phyloP scores from a whole-genome alignment of 2,329 filamentous ascomycete species.

The Aspergillus sp. region DNA sequence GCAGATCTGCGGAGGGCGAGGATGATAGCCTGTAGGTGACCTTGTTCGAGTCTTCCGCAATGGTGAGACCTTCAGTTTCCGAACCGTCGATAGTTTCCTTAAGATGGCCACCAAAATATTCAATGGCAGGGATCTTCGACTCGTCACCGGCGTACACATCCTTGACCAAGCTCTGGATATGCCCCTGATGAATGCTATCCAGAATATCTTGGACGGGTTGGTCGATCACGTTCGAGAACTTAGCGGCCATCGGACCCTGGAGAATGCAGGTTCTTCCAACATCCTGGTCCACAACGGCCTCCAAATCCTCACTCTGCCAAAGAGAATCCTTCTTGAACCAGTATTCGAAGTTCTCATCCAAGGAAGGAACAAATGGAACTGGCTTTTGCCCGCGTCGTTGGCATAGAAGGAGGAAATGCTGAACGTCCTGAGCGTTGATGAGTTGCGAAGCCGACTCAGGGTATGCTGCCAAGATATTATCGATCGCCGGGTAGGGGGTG shows the following conservation, averaged over 20 bases:
- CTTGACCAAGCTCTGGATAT: constrained; percentile 75
- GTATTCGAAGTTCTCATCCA: constrained; percentile 97
- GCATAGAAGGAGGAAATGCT: constrained; percentile 93
- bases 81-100: constrained; percentile 68
- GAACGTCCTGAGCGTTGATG: constrained; percentile 97
- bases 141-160: constrained; percentile 78
- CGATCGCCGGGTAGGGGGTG: constrained; percentile 73
- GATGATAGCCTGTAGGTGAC: constrained; percentile 80
- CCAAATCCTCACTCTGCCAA: constrained; percentile 97
- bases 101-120: constrained; percentile 91
- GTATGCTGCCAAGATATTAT: constrained; percentile 77
- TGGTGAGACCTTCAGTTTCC: constrained; percentile 82
- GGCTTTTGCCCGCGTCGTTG: constrained; percentile 92
- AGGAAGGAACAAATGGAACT: constrained; percentile 89
- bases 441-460: constrained; percentile 85
- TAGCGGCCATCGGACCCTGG: constrained; percentile 89
- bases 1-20: constrained; percentile 70
- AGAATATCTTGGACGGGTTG: constrained; percentile 95
- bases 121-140: constrained; percentile 74
- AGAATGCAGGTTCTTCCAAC: constrained; percentile 95
- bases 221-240: constrained; percentile 84
- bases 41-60: constrained; percentile 76
- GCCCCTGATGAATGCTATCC: constrained; percentile 82
- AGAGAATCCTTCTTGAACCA: constrained; percentile 99
- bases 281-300: constrained; percentile 93